A percentile compares a stretch with the other conserved stretches of the same genome.
These are phyloP conservation scores for Fomitopsis palustris DNA, from an alignment of 1,284 basidiomycete genomes.

Conservation along the genomic window DNA sequence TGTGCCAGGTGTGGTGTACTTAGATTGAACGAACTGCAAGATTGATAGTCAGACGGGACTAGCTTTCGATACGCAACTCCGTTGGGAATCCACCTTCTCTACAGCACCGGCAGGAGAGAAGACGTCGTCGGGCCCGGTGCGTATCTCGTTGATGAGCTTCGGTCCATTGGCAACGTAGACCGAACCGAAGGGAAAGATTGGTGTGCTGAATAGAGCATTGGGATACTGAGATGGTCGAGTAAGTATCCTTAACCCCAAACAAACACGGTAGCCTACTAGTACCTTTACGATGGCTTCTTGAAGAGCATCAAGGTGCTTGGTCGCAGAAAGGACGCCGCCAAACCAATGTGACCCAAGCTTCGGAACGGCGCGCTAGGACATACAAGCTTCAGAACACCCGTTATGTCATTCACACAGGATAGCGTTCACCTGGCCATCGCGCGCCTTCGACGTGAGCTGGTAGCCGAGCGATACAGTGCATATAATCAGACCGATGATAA, in stretches of 20 bases:
- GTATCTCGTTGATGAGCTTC: background rate
- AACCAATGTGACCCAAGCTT: no score
- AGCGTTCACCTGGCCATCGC: no score
- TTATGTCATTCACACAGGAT: no score
- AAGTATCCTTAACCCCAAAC: no score
- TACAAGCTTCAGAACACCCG: no score
- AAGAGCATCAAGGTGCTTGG: no score
- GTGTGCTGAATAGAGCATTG: background rate
- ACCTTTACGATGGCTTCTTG: no score
- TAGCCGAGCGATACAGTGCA: background rate
- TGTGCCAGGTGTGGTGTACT: background rate
- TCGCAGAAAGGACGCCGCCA: no score
- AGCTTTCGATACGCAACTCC: background rate
- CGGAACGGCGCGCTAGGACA: no score
- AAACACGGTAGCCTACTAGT: no score
- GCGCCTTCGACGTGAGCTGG: background rate
- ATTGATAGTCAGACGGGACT: background rate
- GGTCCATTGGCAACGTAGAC: background rate
- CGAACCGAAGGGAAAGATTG: background rate
- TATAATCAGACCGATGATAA: background rate
- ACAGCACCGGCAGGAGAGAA: background rate
- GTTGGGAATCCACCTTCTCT: background rate
- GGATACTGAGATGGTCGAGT: background rate
- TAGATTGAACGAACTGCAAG: background rate
- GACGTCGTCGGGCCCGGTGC: background rate